Evolutionary conservation across 1,284 basidiomycete genomes (phyloP).

Genomic region (Trichosporon inkin): DNA sequence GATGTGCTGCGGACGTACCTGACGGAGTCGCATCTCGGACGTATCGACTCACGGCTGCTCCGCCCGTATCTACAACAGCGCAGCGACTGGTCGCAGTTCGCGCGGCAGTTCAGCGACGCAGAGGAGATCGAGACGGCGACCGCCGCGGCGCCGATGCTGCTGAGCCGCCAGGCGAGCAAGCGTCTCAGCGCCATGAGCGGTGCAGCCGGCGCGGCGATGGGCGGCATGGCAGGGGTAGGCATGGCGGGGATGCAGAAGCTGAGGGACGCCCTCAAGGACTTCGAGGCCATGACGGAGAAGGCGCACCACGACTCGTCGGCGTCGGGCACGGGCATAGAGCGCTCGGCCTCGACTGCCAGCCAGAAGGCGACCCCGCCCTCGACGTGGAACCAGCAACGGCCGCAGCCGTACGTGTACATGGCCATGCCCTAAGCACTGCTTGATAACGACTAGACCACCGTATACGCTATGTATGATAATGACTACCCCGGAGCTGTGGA

Average conservation of each 20-base stretch:
- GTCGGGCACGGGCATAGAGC: neutral
- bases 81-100: conserved; percentile 63
- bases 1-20: conserved; percentile 90
- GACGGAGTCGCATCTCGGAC: conserved; percentile 82
- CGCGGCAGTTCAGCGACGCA: conserved; percentile 19
- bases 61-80: conserved; percentile 87
- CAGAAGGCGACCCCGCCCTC: neutral
- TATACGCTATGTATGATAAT: conserved; percentile 4
- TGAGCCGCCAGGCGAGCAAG: conserved; percentile 9
- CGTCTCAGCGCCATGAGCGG: conserved; percentile 39
- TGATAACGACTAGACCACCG: neutral
- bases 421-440: neutral
- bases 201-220: conserved; percentile 47
- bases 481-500: neutral
- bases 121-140: conserved; percentile 13
- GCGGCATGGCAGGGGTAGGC: conserved; percentile 12
- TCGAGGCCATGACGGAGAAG: conserved; percentile 31
- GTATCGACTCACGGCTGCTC: conserved; percentile 80
- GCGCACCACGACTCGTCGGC: conserved; percentile 6
- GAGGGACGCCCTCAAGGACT: conserved; percentile 47
- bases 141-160: conserved; percentile 16
- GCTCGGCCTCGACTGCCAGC: neutral
- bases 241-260: conserved; percentile 43
- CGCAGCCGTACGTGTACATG: neutral
- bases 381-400: neutral